Evolutionary conservation across 495 filamentous ascomycete genomes (phyloP), one percentile per base, ranked within the genome.

Genomic region (Daldinia caldariorum): DNA sequence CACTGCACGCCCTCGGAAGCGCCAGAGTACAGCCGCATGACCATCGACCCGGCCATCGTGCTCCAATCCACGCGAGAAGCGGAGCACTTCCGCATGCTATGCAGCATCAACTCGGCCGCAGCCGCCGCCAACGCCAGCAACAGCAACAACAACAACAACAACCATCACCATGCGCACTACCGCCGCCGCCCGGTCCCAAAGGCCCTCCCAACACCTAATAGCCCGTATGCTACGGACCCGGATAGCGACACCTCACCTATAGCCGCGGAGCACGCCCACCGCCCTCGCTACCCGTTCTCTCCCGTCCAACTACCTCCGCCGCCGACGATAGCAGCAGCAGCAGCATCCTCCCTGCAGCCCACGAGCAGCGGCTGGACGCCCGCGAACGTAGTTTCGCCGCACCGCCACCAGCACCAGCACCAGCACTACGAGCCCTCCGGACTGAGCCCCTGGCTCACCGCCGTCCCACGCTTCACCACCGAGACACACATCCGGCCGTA

Each of bases 21-120:
- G 6, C 81, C 83, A 1, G 81, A 81, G 9, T 90, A 88, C 76
- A 86, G 83, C 31, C 84, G 84, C 35, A 93, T 93, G 89, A 75
- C 86, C 14, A 94, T 98, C 69, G 82, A 88, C 53, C 77, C 77
- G 0, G 79, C 76, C 1, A 89, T 94, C 56, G 81, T 94, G 2
- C 67, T 66, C 0, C 75, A 79, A 34, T 87, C 89, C 9, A 86
- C 81, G 0, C 79, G 82, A 8, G 84, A 86, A 26, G 85, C 88
- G 0, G 79, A 83, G 49, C 72, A 74, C 60, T 87, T 83, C 61
- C 84, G 83, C 14, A 70, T 72, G 74, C 76, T 69, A 45, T 79
- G 56, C 37, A 71, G 64, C 62, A 26, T 26, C 26, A 73, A 67
- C 39, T 49, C 50, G 29, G 10, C 69, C 13, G 61, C 59, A 13